Percentiles rank a stretch among this genome's conserved stretches.
These are phyloP conservation scores for Vicia sativa DNA, from an alignment of 306 rosid genomes.

Conservation along the genomic window DNA sequence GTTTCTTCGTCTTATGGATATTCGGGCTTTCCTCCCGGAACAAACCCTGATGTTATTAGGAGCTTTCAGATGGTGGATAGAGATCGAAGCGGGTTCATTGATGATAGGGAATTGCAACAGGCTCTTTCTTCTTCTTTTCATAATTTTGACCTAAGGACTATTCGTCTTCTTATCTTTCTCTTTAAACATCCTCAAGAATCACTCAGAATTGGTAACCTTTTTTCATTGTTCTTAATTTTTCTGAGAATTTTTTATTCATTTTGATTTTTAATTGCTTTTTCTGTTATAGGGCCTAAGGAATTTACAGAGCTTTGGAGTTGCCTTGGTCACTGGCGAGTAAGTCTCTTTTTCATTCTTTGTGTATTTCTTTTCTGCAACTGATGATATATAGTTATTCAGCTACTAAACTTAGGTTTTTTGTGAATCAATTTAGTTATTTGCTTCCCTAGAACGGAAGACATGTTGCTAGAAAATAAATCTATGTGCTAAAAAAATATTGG, in stretches of 20 bases:
- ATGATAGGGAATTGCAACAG: slow-evolving; percentile 72
- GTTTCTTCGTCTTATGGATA: slow-evolving; percentile 39
- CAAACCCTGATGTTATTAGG: slow-evolving; percentile 64
- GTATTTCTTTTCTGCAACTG: too few relatives aligned
- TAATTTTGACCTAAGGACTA: slow-evolving; percentile 64
- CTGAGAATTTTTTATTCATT: slow-evolving; percentile 10
- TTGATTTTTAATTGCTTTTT: slow-evolving; percentile 26
- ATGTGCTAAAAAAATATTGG: too few relatives aligned
- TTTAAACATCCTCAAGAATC: slow-evolving; percentile 59
- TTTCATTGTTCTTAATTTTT: background rate
- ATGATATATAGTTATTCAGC: too few relatives aligned
- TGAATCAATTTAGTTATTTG: background rate
- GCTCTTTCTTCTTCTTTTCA: slow-evolving; percentile 84
- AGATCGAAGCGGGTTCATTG: slow-evolving; percentile 83
- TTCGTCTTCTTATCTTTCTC: slow-evolving; percentile 82
- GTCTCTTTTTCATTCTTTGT: slow-evolving; percentile 38
- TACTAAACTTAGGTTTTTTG: background rate
- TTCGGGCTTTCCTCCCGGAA: slow-evolving; percentile 65
- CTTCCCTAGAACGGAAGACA: too few relatives aligned
- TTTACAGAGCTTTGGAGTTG: slow-evolving; percentile 81
- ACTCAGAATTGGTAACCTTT: slow-evolving; percentile 52
- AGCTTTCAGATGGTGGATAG: slow-evolving; percentile 82
- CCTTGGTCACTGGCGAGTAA: slow-evolving; percentile 86
- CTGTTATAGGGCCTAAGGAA: slow-evolving; percentile 68
- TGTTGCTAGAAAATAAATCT: too few relatives aligned